Evolutionary conservation across 495 filamentous ascomycete genomes (phyloP), one percentile per base, ranked within the genome.

Genomic region (Astrothelium subdiscretum): DNA sequence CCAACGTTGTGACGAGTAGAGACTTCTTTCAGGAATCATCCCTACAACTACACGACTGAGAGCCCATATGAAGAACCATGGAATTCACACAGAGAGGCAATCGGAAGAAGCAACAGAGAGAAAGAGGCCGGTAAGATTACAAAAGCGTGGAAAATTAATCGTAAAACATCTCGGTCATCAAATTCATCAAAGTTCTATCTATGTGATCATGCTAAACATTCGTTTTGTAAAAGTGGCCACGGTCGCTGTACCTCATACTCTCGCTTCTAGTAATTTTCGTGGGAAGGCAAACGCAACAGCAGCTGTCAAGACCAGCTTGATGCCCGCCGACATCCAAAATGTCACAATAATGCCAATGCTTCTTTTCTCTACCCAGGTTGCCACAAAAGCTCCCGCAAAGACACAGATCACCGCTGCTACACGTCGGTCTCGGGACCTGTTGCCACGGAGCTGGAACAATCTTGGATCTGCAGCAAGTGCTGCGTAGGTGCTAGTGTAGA

Each of bases 401-500:
- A 54, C 48, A 29, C 48, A 54, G 24, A 54, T 54, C 6, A 54
- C 15, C 48, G 48, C 48, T 8, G 48, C 48, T 4, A 54, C 24
- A 54, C 48, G 48, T 29, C 48, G 48, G 20, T 54, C 24, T 54
- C 48, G 48, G 15, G 48, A 15, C 4, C 15, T 54, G 15, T 54
- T 54, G 22, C 48, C 48, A 29, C 20, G 48, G 24, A 54, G n/a
- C 26, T 54, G 48, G 48, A 54, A 54, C 48, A 54, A 54, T 2
- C 29, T 54, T 54, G 48, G 48, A 54, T 54, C 48, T 54, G 48
- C 48, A 54, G 48, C 48, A 54, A 54, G 48, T 15, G 48, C 48
- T 26, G 48, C 48, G 24, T 54, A 54, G 48, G 48, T 54, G 48
- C 48, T 54, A 29, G 87, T 90, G 67, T 90, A 71, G 12, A 91